These are phyloP conservation scores for Melastoma malabathricum DNA, from an alignment of 345 rosid species.

Conservation along the genomic window DNA sequence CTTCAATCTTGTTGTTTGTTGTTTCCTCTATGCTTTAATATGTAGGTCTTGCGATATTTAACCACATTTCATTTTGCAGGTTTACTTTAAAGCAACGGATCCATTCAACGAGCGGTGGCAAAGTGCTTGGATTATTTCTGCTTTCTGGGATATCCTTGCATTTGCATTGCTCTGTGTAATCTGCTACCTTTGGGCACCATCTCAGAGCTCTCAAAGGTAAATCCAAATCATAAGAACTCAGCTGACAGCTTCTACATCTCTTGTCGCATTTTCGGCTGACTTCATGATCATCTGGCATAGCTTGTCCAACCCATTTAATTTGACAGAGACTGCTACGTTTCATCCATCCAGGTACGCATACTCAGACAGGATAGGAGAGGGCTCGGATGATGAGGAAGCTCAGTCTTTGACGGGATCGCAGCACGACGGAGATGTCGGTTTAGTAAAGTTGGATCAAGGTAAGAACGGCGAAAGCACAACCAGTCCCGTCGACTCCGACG, in stretches of 20 bases:
- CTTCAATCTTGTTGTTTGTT: too few relatives aligned
- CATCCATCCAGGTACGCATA: conserved; percentile 56
- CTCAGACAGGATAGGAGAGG: conserved; percentile 53
- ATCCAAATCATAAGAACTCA: neutral
- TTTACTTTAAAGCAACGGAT: conserved; percentile 94
- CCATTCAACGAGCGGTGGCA: conserved; percentile 88
- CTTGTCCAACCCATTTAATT: too few relatives aligned
- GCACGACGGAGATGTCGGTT: conserved; percentile 50
- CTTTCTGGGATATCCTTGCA: conserved; percentile 87
- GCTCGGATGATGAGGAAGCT: conserved; percentile 52
- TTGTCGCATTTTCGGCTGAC: neutral
- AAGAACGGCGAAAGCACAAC: conserved; percentile 5
- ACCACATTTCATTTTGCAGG: conserved; percentile 28
- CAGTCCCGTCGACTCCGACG: conserved; percentile 27
- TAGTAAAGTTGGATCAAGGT: conserved; percentile 48
- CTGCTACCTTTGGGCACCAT: conserved; percentile 95
- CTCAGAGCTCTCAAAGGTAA: conserved; percentile 82
- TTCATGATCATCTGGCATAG: neutral
- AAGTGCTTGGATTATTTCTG: conserved; percentile 89
- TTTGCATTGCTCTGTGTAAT: conserved; percentile 62
- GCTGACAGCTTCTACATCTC: neutral
- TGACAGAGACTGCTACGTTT: too few relatives aligned
- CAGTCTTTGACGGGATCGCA: conserved; percentile 55
- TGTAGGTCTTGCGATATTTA: too few relatives aligned
- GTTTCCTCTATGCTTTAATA: too few relatives aligned